Evolutionary conservation across 495 filamentous ascomycete genomes (phyloP), one percentile per base, ranked within the genome.

Genomic region (Sphaerosporella brunnea): DNA sequence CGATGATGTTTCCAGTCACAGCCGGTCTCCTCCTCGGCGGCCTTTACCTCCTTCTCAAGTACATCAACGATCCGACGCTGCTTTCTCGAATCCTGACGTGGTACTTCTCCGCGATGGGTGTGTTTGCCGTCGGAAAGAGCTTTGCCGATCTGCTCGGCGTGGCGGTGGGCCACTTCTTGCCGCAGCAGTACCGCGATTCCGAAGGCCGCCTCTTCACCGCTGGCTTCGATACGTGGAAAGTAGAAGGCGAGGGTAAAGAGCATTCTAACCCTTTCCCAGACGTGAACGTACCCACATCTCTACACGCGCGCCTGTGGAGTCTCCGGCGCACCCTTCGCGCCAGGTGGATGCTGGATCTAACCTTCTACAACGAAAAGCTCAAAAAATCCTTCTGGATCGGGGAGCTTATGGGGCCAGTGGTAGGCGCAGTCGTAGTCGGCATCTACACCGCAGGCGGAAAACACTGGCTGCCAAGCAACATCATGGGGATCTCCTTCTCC

Each of bases 31-130:
- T 78, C 0, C 73, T 97, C 8, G 69, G 78, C 23, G 78, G 75
- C 0, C 69, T 97, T 10, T 96, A 95, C 64, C 75, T 87, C 56
- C 68, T 94, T 44, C 84, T 96, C 60, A 84, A 92, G 56, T 92
- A 79, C 72, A 70, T 93, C 21, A 72, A 90, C 53, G 82, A 93
- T 55, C 77, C 88, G 0, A 68, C 74, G 8, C 64, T 90, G 8
- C 55, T 97, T 54, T 96, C 88, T 65, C 82, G 80, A 65, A 73
- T 92, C 16, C 65, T 97, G 10, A 78, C 79, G 28, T 78, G 72
- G 55, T 96, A 97, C 65, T 84, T 94, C 62, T 84, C 82, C 1
- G 59, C 71, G 36, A 75, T 90, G 63, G 82, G 84, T 0, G 60
- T 93, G 11, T 78, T 82, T 45, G 80, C 82, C 40, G 69, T 90